phyloP scores from a whole-genome alignment of 768 basidiomycete species.

The Coprinopsis cinerea region DNA sequence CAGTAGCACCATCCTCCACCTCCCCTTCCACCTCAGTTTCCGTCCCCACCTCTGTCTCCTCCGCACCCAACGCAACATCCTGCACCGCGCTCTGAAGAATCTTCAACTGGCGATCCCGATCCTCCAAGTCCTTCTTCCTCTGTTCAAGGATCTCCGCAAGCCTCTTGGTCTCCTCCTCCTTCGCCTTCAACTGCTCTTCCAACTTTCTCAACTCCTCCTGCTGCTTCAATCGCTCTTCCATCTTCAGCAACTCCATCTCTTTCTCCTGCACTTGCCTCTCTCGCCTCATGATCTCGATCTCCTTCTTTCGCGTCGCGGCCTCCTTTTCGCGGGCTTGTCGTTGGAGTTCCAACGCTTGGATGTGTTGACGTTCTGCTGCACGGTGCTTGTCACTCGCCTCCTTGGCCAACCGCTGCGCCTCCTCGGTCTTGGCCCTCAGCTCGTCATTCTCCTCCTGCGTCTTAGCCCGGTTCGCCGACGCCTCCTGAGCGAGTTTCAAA shows the following conservation, averaged over 20 bases:
- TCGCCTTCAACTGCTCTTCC: conserved; percentile 16
- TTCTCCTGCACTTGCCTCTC: conserved; percentile 8
- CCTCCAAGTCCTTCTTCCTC: conserved; percentile 16
- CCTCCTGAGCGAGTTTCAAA: conserved; percentile 1
- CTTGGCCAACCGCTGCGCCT: conserved; percentile 3
- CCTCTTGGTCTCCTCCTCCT: conserved; percentile 16
- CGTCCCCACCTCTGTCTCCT: conserved; percentile 10
- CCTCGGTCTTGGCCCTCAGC: background rate
- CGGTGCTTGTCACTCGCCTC: background rate
- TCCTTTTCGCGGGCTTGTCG: background rate
- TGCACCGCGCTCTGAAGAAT: background rate
- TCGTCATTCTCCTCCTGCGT: background rate
- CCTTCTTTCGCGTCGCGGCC: background rate
- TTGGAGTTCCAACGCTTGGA: conserved; percentile 1
- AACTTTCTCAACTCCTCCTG: conserved; percentile 8
- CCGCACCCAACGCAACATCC: background rate
- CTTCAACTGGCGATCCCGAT: conserved; percentile 12
- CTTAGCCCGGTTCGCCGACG: background rate
- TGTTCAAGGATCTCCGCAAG: conserved; percentile 10
- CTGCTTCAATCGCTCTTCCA: conserved; percentile 8
- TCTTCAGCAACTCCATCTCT: conserved; percentile 6
- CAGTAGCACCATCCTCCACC: too few relatives aligned
- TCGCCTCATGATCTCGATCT: conserved; percentile 2
- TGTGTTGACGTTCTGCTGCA: background rate
- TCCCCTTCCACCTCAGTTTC: background rate